Base-by-base conservation (phyloP, 2,329 filamentous ascomycete species). In the Alternaria triticimaculans region DNA sequence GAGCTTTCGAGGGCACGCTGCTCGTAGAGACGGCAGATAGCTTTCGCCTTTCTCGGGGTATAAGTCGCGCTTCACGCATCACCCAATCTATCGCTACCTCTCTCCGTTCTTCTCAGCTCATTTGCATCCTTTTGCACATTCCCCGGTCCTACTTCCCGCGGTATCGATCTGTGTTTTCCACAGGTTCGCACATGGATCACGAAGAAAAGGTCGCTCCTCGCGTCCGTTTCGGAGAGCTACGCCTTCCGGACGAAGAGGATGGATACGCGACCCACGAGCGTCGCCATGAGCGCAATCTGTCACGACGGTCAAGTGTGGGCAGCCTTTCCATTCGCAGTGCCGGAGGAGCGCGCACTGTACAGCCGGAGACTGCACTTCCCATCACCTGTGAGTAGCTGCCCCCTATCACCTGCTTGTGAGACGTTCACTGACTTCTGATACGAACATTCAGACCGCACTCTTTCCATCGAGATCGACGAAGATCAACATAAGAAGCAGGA, bases 391-490 rank as follows among this genome's bases (percentile, higher is more conserved):
- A 53, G 49, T 15, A 23, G 37, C 37, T 15, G 14, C 2, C 23
- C 15, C 7, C 37, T n/a, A 41, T 25, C 3, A 28, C 15, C 6
- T 21, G 3, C 30, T 6, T 53, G 12, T 37, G 30, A 9, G 9
- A 41, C 30, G 12, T 25, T 2, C 23, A n/a, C 30, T 53, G 30
- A 53, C 20, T 28, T 11, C 20, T 21, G 5, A 37, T n/a, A 23
- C 30, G 20, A 23, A 53, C 15, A 41, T 15, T 25, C 30, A 53
- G 49, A 81, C 67, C 75, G 82, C 26, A 84, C 82, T 3, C 66
- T 84, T 11, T 83, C 82, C 2, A 83, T 82, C 63, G 81, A 82
- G 62, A 79, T 84, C 59, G 80, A 76, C 62, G 69, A 79, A 64
- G 70, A 61, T 57, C 72, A 75, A 41, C 67, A 72, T 20, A 72